Evolutionary conservation across 805 yeast species (phyloP).

Genomic region (Candida broadrunensis): DNA sequence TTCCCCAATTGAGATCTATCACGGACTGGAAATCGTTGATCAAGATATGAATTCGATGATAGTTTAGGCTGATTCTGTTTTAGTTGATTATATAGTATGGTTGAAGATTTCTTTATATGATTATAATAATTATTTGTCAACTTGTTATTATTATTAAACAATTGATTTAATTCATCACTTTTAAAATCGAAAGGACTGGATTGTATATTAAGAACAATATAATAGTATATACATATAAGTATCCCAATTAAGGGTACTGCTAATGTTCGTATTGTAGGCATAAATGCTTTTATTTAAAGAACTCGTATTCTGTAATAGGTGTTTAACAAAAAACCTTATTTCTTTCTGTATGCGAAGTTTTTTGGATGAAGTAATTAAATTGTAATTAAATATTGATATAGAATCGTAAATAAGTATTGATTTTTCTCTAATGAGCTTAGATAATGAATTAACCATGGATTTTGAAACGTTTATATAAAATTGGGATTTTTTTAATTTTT

Average conservation of each 20-base stretch:
- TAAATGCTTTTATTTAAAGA: too few relatives aligned
- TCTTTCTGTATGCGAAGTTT: too few relatives aligned
- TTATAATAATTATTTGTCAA: not conserved
- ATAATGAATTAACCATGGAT: too few relatives aligned
- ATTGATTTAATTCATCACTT: constrained; percentile 1
- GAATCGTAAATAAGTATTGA: too few relatives aligned
- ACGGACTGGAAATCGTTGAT: constrained; percentile 16
- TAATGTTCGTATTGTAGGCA: not conserved
- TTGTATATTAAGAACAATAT: not conserved
- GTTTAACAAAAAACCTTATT: too few relatives aligned
- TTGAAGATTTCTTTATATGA: not conserved
- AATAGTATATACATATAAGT: not conserved
- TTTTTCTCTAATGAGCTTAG: too few relatives aligned
- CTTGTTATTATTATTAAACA: not conserved
- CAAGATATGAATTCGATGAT: constrained; percentile 26
- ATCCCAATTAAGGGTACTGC: not conserved
- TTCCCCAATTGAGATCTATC: constrained; percentile 41
- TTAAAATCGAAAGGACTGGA: constrained; percentile 1
- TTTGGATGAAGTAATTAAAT: too few relatives aligned
- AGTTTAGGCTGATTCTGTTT: constrained; percentile 19
- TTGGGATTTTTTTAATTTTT: too few relatives aligned
- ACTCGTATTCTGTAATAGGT: too few relatives aligned
- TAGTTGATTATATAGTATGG: constrained; percentile 9
- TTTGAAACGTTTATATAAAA: too few relatives aligned
- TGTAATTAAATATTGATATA: too few relatives aligned